Evolutionary conservation across 2,329 filamentous ascomycete genomes (phyloP).

Genomic region (Chaetomium olivaceum): DNA sequence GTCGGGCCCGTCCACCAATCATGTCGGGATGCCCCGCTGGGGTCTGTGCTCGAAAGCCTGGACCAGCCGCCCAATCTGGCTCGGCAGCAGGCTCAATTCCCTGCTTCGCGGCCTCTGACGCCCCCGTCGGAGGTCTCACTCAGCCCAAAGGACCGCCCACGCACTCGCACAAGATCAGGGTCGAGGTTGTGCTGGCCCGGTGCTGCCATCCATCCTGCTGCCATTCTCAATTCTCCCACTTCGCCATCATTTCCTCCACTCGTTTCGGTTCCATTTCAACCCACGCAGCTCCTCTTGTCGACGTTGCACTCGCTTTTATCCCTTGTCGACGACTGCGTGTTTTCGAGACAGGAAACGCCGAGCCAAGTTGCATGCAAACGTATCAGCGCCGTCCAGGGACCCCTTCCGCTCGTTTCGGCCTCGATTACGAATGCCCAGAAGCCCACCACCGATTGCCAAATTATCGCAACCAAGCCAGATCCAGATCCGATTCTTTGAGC

Average conservation of each 20-base stretch:
- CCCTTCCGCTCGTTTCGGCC: constrained; percentile 20
- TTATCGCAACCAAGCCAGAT: neutral
- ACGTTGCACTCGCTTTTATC: neutral
- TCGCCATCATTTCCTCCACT: neutral
- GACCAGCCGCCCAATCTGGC: constrained; percentile 12
- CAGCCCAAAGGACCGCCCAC: neutral
- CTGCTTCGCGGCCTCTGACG: constrained; percentile 7
- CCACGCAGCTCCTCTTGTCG: neutral
- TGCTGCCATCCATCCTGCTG: constrained; percentile 7
- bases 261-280: neutral
- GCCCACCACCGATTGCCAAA: neutral
- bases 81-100: constrained; percentile 13
- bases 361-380: neutral
- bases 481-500: neutral
- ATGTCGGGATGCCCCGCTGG: neutral
- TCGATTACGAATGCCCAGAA: constrained; percentile 13
- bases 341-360: constrained; percentile 6
- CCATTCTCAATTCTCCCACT: constrained; percentile 6
- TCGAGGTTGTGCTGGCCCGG: neutral
- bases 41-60: constrained; percentile 8
- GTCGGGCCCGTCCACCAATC: constrained; percentile 8
- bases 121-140: constrained; percentile 9
- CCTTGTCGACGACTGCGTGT: neutral
- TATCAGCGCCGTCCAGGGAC: neutral
- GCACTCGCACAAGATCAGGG: neutral